Base-by-base conservation (phyloP, 148 eudicot species). In the Amaranthus cruentus region DNA sequence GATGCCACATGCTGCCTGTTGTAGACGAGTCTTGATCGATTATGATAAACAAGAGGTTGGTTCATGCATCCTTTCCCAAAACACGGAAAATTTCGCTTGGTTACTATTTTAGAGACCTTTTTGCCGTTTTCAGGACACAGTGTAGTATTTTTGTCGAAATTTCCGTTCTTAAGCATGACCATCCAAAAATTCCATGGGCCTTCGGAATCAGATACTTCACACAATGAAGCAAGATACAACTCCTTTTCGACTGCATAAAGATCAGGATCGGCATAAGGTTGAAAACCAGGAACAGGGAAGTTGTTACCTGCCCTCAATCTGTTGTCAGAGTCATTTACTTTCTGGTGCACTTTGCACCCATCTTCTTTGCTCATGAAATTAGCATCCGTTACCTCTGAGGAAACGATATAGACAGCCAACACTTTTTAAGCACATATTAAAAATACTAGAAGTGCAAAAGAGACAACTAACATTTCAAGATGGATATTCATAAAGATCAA, bases 1-100 rank as follows among this genome's bases (percentile, higher is more conserved):
- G 68, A 63, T 53, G 66, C 73, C 72, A 4, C 21, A 11, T 56
- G 6, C 70, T 58, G 38, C 48, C 55, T 15, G 56, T 57, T 48
- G 9, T 14, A 72, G 12, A 77, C 44, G 7, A 67, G 59, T 57
- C 57, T 66, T 4, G 82, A 71, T 38, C 46, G 67, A 21, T 79
- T 62, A 54, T 79, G 85, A 70, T 79, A 76, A 12, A 83, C 55
- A 9, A 64, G 50, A 21, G 85, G 85, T 9, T 83, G 85, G 66
- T 76, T 83, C 85, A 83, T 83, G 70, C 85, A 83, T 3, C 83
- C 85, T 64, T 76, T 38, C 14, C 83, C 83, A 13, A 83, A 83
- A 66, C 85, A 83, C 0, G 77, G 80, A 56, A 83, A 83, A 0
- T 53, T 78, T 49, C 85, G 66, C 62, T 71, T 67, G 3, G 73